Base-by-base conservation (phyloP, 768 basidiomycete species). In the Phlebiopsis gigantea region DNA sequence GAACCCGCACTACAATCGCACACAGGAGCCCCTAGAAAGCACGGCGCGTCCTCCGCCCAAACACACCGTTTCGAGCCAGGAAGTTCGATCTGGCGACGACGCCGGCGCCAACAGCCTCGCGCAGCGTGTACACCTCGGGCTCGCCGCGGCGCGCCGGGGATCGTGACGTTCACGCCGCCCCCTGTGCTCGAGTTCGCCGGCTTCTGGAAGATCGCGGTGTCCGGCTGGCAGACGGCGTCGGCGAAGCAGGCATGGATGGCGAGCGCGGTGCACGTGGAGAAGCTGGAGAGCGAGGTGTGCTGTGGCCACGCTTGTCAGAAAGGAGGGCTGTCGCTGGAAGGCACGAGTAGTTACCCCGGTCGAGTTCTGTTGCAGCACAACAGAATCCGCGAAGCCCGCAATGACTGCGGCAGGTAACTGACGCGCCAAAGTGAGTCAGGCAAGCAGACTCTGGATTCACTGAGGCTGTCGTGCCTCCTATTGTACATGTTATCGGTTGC, bases 171-270 rank as follows among this genome's bases (percentile, higher is more conserved):
- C 34, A 46, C 45, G 5, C 45, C 45, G 45, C 45, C 45, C 9
- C 22, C 22, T 2, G 26, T 28, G 47, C 47, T 48, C 47, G 47
- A 48, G 47, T 48, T 48, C 26, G 4, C 30, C 47, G 47, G 47
- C 9, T 19, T 25, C 9, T 29, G 12, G 34, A 52, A 52, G 4
- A 52, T 52, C n/a, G 3, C 5, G 10, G 50, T 53, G 29, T 64
- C 57, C 21, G 61, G 55, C 25, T 65, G 54, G 58, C 66, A 68
- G n/a, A 66, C 61, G 17, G 66, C 64, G 19, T 59, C 66, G 10
- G 55, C 53, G 62, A 68, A 68, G 56, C 66, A 68, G 5, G 53
- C 55, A 6, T 65, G 63, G 53, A 68, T 63, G 26, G 54, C 48
- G 42, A 62, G 63, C 9, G 57, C 57, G 8, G 66, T 66, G 48